Evolutionary conservation across 2,329 filamentous ascomycete species (phyloP).

Genomic region (Rachicladosporium sp.): DNA sequence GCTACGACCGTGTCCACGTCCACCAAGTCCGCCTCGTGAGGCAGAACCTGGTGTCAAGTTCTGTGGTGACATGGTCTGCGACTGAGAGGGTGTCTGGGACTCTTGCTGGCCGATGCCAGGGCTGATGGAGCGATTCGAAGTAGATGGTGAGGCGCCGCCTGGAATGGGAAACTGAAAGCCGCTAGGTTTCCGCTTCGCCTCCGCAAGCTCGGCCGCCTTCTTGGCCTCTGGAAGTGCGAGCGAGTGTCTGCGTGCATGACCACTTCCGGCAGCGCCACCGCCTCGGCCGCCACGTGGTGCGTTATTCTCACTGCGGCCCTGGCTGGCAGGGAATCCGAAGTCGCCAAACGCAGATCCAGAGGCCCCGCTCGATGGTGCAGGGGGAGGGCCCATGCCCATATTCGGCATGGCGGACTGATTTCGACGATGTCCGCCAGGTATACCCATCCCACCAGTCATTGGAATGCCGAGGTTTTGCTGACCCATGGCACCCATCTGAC

Average conservation of each 20-base stretch:
- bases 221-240: slow-evolving; percentile 90
- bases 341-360: slow-evolving; percentile 70
- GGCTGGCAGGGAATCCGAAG: slow-evolving; percentile 35
- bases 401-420: slow-evolving; percentile 95
- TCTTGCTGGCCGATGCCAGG: slow-evolving; percentile 33
- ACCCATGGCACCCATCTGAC: slow-evolving; percentile 44
- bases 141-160: slow-evolving; percentile 38
- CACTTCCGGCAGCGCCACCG: slow-evolving; percentile 53
- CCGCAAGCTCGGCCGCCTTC: slow-evolving; percentile 90
- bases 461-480: slow-evolving; percentile 52
- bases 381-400: slow-evolving; percentile 69
- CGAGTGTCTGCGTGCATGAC: slow-evolving; percentile 89
- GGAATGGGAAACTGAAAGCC: slow-evolving; percentile 90
- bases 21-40: slow-evolving; percentile 24
- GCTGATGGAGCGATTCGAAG: slow-evolving; percentile 42
- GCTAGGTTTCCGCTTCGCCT: slow-evolving; percentile 89
- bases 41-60: slow-evolving; percentile 9
- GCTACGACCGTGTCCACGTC: slow-evolving; percentile 51
- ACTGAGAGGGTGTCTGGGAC: not conserved
- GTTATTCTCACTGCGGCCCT: slow-evolving; percentile 43
- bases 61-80: no score
- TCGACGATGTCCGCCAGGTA: slow-evolving; percentile 71
- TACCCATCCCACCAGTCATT: slow-evolving; percentile 58
- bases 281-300: slow-evolving; percentile 56
- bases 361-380: slow-evolving; percentile 73